Evolutionary conservation across 176 grass and related monocot genomes (phyloP).

Genomic region (Poa annua): DNA sequence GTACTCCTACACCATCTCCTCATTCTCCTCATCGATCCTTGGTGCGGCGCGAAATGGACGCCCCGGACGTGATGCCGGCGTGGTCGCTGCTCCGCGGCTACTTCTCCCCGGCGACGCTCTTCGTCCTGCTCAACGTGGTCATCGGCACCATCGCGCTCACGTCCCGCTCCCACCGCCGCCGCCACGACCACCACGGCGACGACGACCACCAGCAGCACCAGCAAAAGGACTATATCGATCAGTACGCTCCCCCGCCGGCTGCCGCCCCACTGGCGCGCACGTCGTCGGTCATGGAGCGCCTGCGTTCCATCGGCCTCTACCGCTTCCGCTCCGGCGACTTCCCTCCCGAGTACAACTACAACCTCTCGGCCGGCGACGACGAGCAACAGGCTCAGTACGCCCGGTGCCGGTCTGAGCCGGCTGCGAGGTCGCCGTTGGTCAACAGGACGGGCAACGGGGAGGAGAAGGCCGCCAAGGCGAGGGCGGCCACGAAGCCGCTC

Average conservation of each 20-base stretch:
- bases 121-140: slow-evolving; percentile 80
- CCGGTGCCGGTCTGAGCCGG: slow-evolving; percentile 59
- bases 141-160: slow-evolving; percentile 87
- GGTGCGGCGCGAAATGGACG: slow-evolving; percentile 21
- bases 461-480: slow-evolving; percentile 3
- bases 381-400: slow-evolving; percentile 38
- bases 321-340: slow-evolving; percentile 83
- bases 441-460: slow-evolving; percentile 10
- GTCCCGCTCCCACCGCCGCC: slow-evolving; percentile 45
- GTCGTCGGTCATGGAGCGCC: slow-evolving; percentile 67
- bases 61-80: slow-evolving; percentile 27
- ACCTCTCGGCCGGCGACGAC: neutral
- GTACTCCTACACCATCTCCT: neutral
- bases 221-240: neutral
- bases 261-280: slow-evolving; percentile 46
- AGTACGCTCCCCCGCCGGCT: slow-evolving; percentile 19
- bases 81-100: slow-evolving; percentile 59
- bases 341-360: slow-evolving; percentile 49
- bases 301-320: slow-evolving; percentile 70
- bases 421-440: neutral
- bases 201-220: neutral
- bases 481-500: slow-evolving; percentile 8
- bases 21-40: neutral
- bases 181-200: neutral
- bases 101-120: slow-evolving; percentile 73